Conservation (phyloP, 495 filamentous ascomycete species). For the Lepidopterella palustris region DNA sequence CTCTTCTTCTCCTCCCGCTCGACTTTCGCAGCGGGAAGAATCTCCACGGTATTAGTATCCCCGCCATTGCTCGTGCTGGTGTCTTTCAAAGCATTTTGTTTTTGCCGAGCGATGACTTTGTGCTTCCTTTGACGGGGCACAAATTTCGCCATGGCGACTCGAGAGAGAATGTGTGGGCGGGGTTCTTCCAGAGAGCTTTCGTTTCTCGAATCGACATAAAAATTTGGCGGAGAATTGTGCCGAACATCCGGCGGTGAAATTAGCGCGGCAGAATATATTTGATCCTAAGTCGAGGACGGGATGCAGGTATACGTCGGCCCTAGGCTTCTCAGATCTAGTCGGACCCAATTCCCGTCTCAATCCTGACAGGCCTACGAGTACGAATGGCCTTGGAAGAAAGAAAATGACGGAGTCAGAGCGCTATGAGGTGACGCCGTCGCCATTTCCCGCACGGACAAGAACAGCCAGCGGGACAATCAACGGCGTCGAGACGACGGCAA, state of each 20-base stretch:
- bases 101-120: slow-evolving; percentile 51
- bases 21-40: slow-evolving; percentile 57
- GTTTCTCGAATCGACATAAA: too few relatives aligned
- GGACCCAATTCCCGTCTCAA: background rate
- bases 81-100: slow-evolving; percentile 39
- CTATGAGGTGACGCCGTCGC: slow-evolving; percentile 25
- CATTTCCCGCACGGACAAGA: slow-evolving; percentile 74
- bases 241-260: slow-evolving; percentile 22
- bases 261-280: slow-evolving; percentile 5
- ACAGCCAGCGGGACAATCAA: slow-evolving; percentile 57
- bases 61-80: slow-evolving; percentile 4
- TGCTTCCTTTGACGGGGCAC: slow-evolving; percentile 77
- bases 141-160: slow-evolving; percentile 62
- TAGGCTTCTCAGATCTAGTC: too few relatives aligned
- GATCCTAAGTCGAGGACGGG: too few relatives aligned
- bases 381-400: too few relatives aligned
- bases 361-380: too few relatives aligned
- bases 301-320: too few relatives aligned
- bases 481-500: slow-evolving; percentile 64
- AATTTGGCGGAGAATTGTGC: slow-evolving; percentile 27
- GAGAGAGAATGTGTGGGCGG: background rate
- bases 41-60: slow-evolving; percentile 67
- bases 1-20: slow-evolving; percentile 64
- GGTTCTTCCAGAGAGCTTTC: background rate
- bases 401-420: slow-evolving; percentile 8